Evolutionary conservation across 495 filamentous ascomycete species (phyloP).

Genomic region (Trichoderma asperelloides): DNA sequence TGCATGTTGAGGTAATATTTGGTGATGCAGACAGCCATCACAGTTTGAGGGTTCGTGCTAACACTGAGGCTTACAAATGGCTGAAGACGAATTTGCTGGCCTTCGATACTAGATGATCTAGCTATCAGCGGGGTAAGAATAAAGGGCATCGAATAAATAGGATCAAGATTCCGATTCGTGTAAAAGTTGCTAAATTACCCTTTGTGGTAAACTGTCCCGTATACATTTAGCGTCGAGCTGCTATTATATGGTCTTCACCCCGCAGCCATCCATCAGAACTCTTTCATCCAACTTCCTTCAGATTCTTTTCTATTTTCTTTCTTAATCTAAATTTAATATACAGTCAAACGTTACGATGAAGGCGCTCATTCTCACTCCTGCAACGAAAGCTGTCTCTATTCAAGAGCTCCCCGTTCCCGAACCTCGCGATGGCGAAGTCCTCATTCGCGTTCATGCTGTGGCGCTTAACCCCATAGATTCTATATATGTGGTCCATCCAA

Average conservation of each 20-base stretch:
- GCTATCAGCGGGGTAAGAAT: not conserved
- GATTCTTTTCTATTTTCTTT: not conserved
- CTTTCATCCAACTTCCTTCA: not conserved
- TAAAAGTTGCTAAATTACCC: not conserved
- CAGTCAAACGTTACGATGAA: not conserved
- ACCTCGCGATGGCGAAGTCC: conserved; percentile 21
- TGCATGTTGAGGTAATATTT: not conserved
- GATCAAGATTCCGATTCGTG: not conserved
- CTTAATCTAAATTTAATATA: not conserved
- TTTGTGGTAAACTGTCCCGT: not conserved
- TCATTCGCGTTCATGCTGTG: conserved; percentile 34
- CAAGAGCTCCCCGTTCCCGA: conserved; percentile 19
- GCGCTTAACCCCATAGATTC: conserved; percentile 33
- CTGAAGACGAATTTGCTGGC: not conserved
- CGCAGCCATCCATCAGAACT: not conserved
- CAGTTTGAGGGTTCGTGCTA: not conserved
- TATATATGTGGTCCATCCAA: conserved; percentile 24
- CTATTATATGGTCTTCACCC: not conserved
- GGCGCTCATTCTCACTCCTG: conserved; percentile 1
- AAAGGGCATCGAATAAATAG: not conserved
- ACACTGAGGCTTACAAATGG: not conserved
- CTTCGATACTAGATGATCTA: not conserved
- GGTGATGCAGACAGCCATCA: not conserved
- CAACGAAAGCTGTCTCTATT: conserved; percentile 9
- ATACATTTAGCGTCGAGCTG: not conserved